A percentile compares a stretch with the other conserved stretches of the same genome.
phyloP scores from a whole-genome alignment of 2,329 filamentous ascomycete species.

The Daldinia sp. region DNA sequence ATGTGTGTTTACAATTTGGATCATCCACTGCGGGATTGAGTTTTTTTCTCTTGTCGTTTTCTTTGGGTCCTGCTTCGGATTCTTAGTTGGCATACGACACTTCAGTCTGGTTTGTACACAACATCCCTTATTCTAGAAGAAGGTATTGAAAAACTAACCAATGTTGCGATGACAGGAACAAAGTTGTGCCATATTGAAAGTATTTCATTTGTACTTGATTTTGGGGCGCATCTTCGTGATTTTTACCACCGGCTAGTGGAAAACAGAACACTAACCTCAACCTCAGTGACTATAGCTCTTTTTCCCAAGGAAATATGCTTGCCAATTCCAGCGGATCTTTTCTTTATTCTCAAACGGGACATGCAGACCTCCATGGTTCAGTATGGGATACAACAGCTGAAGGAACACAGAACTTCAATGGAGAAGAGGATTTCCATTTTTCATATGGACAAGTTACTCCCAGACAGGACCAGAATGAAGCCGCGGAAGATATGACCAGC shows the following conservation, averaged over 20 bases:
- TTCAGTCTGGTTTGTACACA: slow-evolving; percentile 52
- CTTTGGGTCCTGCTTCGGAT: slow-evolving; percentile 37
- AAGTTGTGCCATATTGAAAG: slow-evolving; percentile 61
- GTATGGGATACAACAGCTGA: slow-evolving; percentile 66
- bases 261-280: slow-evolving; percentile 65
- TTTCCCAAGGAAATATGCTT: slow-evolving; percentile 60
- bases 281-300: slow-evolving; percentile 64
- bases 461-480: slow-evolving; percentile 57
- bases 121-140: slow-evolving; percentile 34
- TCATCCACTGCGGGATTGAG: slow-evolving; percentile 22
- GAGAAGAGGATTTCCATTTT: slow-evolving; percentile 65
- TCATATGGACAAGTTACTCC: slow-evolving; percentile 64
- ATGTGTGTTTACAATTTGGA: slow-evolving; percentile 42
- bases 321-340: slow-evolving; percentile 61
- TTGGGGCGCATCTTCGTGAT: slow-evolving; percentile 42
- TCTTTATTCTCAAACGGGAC: slow-evolving; percentile 68
- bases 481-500: slow-evolving; percentile 56
- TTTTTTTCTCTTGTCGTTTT: slow-evolving; percentile 18
- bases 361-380: slow-evolving; percentile 63
- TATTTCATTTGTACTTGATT: slow-evolving; percentile 47
- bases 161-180: slow-evolving; percentile 55
- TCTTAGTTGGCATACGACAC: slow-evolving; percentile 33
- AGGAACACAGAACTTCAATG: slow-evolving; percentile 67
- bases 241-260: slow-evolving; percentile 50
- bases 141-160: slow-evolving; percentile 48